Evolutionary conservation across 2,329 filamentous ascomycete species (phyloP).

Genomic region (Eurotiales sp.): DNA sequence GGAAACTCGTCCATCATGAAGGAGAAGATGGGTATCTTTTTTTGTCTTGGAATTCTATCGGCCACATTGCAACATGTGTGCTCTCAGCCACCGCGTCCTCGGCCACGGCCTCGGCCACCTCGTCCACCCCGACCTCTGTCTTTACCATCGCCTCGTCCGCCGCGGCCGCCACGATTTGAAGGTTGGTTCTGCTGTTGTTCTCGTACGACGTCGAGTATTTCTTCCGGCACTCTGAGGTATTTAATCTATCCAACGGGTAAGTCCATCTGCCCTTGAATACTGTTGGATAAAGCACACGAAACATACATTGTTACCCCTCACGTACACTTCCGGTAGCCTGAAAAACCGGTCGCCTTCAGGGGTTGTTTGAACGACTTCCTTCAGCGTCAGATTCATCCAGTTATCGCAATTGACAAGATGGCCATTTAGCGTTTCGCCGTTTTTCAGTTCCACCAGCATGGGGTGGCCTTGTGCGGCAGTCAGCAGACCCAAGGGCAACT

Average conservation of each 20-base stretch:
- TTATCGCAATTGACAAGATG: constrained; percentile 96
- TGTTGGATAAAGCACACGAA: background rate
- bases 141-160: constrained; percentile 33
- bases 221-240: constrained; percentile 92
- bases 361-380: constrained; percentile 95
- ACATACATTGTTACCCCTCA: constrained; percentile 93
- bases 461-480: constrained; percentile 96
- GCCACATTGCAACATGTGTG: constrained; percentile 11
- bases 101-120: constrained; percentile 42
- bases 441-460: constrained; percentile 97
- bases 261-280: background rate
- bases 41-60: constrained; percentile 13
- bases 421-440: constrained; percentile 94
- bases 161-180: constrained; percentile 39
- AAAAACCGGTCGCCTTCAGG: constrained; percentile 93
- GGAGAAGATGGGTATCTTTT: constrained; percentile 29
- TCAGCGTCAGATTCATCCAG: constrained; percentile 98
- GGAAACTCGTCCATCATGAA: constrained; percentile 24
- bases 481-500: constrained; percentile 72
- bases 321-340: constrained; percentile 87
- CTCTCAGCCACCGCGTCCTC: constrained; percentile 37
- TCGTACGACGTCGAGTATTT: constrained; percentile 91
- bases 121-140: constrained; percentile 41
- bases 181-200: constrained; percentile 71
- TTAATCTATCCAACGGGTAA: constrained; percentile 68